These are phyloP conservation scores for Hymenoscyphus scutula DNA, from an alignment of 2,329 filamentous ascomycete species.

Conservation along the genomic window DNA sequence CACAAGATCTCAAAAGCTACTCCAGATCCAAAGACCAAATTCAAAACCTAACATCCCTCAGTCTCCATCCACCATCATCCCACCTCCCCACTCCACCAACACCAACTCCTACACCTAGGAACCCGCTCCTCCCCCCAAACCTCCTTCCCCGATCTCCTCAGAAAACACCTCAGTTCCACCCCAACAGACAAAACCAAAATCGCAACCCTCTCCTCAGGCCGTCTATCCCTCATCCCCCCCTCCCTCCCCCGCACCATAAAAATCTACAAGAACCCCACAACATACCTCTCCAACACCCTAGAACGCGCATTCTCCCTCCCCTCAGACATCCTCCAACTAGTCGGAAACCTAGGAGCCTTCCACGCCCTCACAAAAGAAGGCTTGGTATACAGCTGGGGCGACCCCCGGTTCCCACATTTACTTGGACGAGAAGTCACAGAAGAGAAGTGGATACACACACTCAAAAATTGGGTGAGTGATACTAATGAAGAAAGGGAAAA, in stretches of 20 bases:
- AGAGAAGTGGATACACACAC: constrained; percentile 14
- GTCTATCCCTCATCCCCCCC: not conserved
- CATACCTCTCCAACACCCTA: not conserved
- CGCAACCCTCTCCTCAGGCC: not conserved
- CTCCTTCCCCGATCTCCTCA: not conserved
- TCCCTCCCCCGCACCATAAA: not conserved
- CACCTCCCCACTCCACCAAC: not conserved
- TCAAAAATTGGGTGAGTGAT: not conserved
- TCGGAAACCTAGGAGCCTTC: constrained; percentile 41
- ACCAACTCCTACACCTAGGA: not conserved
- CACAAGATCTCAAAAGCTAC: too few species aligned
- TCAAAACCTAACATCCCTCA: not conserved
- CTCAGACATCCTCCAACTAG: constrained; percentile 13
- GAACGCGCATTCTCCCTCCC: not conserved
- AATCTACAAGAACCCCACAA: not conserved
- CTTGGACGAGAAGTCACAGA: constrained; percentile 49
- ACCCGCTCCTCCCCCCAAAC: not conserved
- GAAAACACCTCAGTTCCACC: not conserved
- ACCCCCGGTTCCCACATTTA: constrained; percentile 55
- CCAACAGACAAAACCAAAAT: not conserved
- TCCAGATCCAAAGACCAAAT: too few species aligned
- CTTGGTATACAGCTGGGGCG: constrained; percentile 49
- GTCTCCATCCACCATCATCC: not conserved
- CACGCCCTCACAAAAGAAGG: constrained; percentile 38
- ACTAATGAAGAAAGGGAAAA: constrained; percentile 33